A percentile compares a stretch with the other conserved stretches of the same genome.
These are phyloP conservation scores for Pythium guiyangense DNA, from an alignment of 352 stramenopile genomes.

Conservation along the genomic window DNA sequence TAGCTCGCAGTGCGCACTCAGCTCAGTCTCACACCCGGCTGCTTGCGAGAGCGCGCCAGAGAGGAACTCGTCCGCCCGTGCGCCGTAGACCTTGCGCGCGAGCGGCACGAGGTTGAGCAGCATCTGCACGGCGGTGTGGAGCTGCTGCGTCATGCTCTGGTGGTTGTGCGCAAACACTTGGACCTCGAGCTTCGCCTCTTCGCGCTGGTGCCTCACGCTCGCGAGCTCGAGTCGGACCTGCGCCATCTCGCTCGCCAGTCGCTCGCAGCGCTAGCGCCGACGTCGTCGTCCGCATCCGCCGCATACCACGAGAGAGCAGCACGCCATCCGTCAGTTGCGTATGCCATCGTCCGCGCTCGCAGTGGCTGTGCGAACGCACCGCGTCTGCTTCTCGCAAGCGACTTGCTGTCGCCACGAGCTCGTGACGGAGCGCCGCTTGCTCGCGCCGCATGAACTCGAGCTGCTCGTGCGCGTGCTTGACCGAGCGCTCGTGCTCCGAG, in stretches of 20 bases:
- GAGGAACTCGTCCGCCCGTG: slow-evolving; percentile 54
- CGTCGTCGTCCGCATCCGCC: too few relatives aligned
- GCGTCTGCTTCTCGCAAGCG: slow-evolving; percentile 50
- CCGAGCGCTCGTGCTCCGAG: slow-evolving; percentile 22
- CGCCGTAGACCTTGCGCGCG: slow-evolving; percentile 58
- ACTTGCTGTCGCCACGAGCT: slow-evolving; percentile 45
- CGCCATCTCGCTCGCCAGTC: slow-evolving; percentile 23
- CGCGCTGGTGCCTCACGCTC: slow-evolving; percentile 35
- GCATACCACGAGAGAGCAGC: background rate
- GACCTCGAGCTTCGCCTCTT: slow-evolving; percentile 51
- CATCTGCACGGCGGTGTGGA: slow-evolving; percentile 73
- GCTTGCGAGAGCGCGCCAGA: slow-evolving; percentile 48
- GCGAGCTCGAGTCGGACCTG: slow-evolving; percentile 29
- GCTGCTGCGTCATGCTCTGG: slow-evolving; percentile 62
- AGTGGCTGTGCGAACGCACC: slow-evolving; percentile 3
- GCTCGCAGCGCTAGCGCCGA: slow-evolving; percentile 13
- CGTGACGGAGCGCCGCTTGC: slow-evolving; percentile 33
- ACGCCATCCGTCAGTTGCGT: background rate
- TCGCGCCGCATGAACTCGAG: slow-evolving; percentile 63
- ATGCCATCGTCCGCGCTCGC: too few relatives aligned
- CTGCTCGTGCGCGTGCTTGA: slow-evolving; percentile 55
- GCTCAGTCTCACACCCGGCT: slow-evolving; percentile 18
- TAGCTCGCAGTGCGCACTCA: background rate
- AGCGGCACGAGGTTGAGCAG: slow-evolving; percentile 66
- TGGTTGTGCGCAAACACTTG: slow-evolving; percentile 59